A percentile compares a stretch with the other conserved stretches of the same genome.
Conservation (phyloP, 2,329 filamentous ascomycete genomes). For the Aspergillus sp. region DNA sequence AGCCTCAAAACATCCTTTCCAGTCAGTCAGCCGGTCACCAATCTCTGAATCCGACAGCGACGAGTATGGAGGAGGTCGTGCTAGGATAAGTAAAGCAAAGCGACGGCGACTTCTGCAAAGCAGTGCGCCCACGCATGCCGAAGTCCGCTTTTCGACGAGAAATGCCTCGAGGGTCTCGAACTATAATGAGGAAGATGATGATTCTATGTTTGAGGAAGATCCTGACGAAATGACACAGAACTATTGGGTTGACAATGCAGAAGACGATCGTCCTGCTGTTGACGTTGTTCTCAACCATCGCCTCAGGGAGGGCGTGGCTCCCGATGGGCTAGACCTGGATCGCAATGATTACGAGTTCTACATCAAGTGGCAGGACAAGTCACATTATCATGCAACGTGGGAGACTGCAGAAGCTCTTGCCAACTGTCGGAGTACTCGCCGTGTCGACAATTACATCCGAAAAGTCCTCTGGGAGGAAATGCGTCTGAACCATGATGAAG, state of each 20-base stretch:
- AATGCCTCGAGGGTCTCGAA: conserved; percentile 66
- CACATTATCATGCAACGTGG: conserved; percentile 94
- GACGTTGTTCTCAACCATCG: conserved; percentile 86
- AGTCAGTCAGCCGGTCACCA: conserved; percentile 47
- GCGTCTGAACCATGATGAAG: conserved; percentile 61
- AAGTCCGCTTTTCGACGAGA: conserved; percentile 86
- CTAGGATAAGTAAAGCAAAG: conserved; percentile 65
- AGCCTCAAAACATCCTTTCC: conserved; percentile 40
- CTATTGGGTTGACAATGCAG: conserved; percentile 58
- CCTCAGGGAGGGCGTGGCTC: conserved; percentile 56
- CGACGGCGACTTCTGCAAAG: conserved; percentile 59
- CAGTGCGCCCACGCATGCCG: conserved; percentile 57
- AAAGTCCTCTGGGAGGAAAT: conserved; percentile 74
- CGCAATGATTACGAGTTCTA: conserved; percentile 74
- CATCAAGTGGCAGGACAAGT: conserved; percentile 96
- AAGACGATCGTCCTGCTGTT: conserved; percentile 75
- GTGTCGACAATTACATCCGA: conserved; percentile 89
- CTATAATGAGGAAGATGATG: conserved; percentile 59
- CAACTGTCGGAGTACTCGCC: conserved; percentile 73
- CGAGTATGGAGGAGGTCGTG: conserved; percentile 68
- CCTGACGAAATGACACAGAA: conserved; percentile 56
- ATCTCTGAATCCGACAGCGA: conserved; percentile 59
- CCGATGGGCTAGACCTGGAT: conserved; percentile 20
- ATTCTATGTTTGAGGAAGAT: conserved; percentile 47
- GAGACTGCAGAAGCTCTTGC: conserved; percentile 67